phyloP scores from a whole-genome alignment of 768 basidiomycete species.

The Suillus sp. region DNA sequence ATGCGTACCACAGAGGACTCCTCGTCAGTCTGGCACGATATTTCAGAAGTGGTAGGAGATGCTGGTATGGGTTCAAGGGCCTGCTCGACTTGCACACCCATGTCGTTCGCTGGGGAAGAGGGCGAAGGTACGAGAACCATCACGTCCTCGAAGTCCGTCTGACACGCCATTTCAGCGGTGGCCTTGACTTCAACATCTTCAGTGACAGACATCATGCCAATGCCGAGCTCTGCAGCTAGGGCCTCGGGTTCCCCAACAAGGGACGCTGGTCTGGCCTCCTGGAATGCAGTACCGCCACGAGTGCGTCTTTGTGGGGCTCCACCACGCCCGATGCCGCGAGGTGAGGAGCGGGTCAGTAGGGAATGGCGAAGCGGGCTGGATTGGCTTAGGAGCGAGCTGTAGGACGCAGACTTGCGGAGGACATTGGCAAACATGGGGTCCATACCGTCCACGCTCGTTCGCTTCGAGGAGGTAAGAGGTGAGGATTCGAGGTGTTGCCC shows the following conservation, averaged over 20 bases:
- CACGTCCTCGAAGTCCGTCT: constrained; percentile 54
- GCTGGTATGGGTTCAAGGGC: constrained; percentile 21
- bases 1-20: constrained; percentile 34
- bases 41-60: constrained; percentile 33
- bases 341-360: constrained; percentile 48
- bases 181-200: constrained; percentile 41
- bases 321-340: constrained; percentile 37
- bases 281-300: constrained; percentile 69
- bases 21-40: constrained; percentile 53
- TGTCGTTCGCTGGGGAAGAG: constrained; percentile 35
- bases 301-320: constrained; percentile 53
- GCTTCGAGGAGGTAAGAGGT: constrained; percentile 51
- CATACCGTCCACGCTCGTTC: constrained; percentile 82
- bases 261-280: constrained; percentile 69
- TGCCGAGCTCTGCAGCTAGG: constrained; percentile 64
- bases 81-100: constrained; percentile 45
- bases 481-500: constrained; percentile 41
- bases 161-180: constrained; percentile 64
- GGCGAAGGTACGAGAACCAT: constrained; percentile 31
- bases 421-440: constrained; percentile 84
- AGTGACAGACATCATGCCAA: constrained; percentile 46
- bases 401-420: constrained; percentile 55
- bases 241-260: constrained; percentile 74
- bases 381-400: constrained; percentile 44
- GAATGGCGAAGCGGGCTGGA: constrained; percentile 66